phyloP scores from a whole-genome alignment of 139 green algal genomes.

The Tetradesmus lagerheimii region DNA sequence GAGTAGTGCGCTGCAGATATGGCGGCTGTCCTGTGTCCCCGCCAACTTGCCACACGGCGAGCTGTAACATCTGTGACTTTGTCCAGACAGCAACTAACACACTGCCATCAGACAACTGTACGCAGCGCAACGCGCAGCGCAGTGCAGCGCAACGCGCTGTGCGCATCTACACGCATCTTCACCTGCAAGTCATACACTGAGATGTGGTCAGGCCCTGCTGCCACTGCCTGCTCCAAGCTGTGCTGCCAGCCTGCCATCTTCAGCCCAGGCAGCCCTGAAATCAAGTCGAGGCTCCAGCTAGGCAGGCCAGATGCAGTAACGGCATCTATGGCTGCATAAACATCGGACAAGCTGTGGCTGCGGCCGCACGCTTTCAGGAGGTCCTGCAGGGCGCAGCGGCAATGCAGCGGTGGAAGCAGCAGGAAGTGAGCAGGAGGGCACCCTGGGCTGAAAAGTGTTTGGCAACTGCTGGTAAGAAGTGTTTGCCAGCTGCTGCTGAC shows the following conservation, averaged over 20 bases:
- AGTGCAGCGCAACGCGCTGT: no score
- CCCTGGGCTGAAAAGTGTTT: no score
- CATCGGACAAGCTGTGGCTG: constrained; percentile 77
- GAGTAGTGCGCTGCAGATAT: no score
- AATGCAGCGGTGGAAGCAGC: neutral
- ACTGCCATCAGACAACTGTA: no score
- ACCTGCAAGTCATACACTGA: constrained; percentile 97
- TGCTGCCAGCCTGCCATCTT: constrained; percentile 72
- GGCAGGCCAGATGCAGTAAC: constrained; percentile 62
- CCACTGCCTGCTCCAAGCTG: constrained; percentile 76
- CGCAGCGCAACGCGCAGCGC: no score
- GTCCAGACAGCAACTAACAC: no score
- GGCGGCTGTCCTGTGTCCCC: no score
- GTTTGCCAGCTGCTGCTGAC: neutral
- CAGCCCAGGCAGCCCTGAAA: constrained; percentile 82
- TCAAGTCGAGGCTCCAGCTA: constrained; percentile 96
- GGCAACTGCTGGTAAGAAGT: no score
- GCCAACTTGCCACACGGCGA: no score
- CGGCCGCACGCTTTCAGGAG: constrained; percentile 80
- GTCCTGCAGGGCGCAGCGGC: constrained; percentile 56
- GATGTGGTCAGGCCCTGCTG: constrained; percentile 81
- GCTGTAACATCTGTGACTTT: no score
- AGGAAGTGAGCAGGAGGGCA: neutral
- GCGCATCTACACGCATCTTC: no score
- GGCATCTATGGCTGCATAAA: constrained; percentile 76